Evolutionary conservation across 441 rosid species (phyloP).

Genomic region (Arabidopsis lyrata): DNA sequence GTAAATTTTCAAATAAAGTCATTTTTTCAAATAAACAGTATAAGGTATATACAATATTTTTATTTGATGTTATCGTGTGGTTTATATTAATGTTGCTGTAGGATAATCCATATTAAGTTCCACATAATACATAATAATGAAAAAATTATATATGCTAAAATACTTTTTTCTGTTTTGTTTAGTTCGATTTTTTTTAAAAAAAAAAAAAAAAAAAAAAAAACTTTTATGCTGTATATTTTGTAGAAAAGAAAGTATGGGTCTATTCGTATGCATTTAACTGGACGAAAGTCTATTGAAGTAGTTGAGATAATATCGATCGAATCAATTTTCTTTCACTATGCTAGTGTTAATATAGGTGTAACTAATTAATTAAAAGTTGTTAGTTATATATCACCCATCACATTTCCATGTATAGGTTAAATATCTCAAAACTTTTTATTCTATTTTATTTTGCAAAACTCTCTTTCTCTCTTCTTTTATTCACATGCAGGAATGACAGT

Average conservation of each 20-base stretch:
- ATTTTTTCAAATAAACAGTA: too few relatives aligned
- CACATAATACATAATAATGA: too few relatives aligned
- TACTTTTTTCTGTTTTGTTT: too few relatives aligned
- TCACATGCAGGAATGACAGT: constrained; percentile 43
- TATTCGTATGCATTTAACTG: not conserved
- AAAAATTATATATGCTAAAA: not conserved
- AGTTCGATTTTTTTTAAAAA: too few relatives aligned
- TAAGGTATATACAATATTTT: too few relatives aligned
- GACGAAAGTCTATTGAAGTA: constrained; percentile 2
- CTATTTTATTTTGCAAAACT: not conserved
- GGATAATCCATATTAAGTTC: too few relatives aligned
- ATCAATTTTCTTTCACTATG: constrained; percentile 1
- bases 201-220: too few relatives aligned
- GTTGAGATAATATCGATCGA: not conserved
- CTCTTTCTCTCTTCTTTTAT: constrained; percentile 1
- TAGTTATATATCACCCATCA: constrained; percentile 37
- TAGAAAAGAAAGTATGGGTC: not conserved
- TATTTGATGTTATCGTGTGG: too few relatives aligned
- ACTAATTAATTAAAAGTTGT: constrained; percentile 17
- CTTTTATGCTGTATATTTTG: too few relatives aligned
- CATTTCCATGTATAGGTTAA: constrained; percentile 29
- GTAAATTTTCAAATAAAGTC: too few relatives aligned
- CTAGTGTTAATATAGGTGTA: constrained; percentile 8
- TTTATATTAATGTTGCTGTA: too few relatives aligned
- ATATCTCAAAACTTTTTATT: not conserved